Evolutionary conservation across 2,329 filamentous ascomycete species (phyloP), one percentile per base, ranked within the genome.

Genomic region (Colletotrichum sp.): DNA sequence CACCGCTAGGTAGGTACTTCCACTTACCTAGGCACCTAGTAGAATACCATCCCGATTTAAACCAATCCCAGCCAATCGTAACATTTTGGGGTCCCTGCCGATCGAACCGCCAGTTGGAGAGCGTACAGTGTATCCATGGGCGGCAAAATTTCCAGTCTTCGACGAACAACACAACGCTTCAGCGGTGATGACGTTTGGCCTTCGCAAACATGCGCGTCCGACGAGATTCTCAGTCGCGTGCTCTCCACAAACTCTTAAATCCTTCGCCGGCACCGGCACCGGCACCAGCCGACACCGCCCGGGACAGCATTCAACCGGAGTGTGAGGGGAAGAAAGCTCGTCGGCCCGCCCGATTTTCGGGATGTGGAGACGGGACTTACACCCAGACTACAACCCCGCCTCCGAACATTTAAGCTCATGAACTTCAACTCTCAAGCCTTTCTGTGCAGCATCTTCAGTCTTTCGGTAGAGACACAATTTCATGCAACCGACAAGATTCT

Each of bases 241-340:
- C 58, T 48, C 39, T 43, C 65, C 71, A 30, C 32, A 34, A 60
- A 56, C 58, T n/a, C 12, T 32, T 13, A n/a, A 18, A 32, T 34
- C 2, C 30, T 61, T 6, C 28, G 30, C 6, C 27, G 25, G 18
- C 56, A 28, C n/a, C 27, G 43, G 18, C 30, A 55, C 55, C 68
- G 55, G 25, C 61, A 61, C 52, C 72, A 39, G 32, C 32, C 58
- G 32, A 30, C 48, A 39, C 61, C 61, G 61, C 70, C 67, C 74
- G 70, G 74, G 74, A 76, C 74, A 76, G 74, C 43, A 73, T 76
- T 76, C 74, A 73, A 65, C 74, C 74, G 70, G 74, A 48, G 25
- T n/a, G 43, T 30, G 69, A 56, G 73, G 69, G 73, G 56, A 22
- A 58, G 55, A 62, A 61, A 61, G 61, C 32, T 55, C 55, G 32